These are phyloP conservation scores for Monilinia vaccinii-corymbosi DNA, from an alignment of 2,329 filamentous ascomycete species.

Conservation along the genomic window DNA sequence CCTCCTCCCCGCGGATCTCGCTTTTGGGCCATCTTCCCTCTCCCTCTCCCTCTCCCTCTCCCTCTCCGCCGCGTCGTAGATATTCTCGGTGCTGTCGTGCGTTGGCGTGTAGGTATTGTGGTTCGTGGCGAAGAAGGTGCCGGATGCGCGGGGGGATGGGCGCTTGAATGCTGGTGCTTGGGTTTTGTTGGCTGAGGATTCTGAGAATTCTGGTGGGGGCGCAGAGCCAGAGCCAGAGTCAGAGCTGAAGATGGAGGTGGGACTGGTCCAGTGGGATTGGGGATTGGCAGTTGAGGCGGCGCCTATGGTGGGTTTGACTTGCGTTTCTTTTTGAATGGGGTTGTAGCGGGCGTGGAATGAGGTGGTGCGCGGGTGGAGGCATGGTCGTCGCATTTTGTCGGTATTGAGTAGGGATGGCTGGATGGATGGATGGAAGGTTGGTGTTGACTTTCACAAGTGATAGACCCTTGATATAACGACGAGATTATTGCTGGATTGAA, in stretches of 20 bases:
- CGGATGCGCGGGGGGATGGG: background rate
- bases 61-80: background rate
- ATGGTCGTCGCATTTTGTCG: slow-evolving; percentile 1
- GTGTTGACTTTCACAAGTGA: too few relatives aligned
- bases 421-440: background rate
- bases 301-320: background rate
- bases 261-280: too few relatives aligned
- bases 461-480: background rate
- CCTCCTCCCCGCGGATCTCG: too few relatives aligned
- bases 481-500: background rate
- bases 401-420: background rate
- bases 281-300: too few relatives aligned
- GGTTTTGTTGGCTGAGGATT: background rate
- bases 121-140: background rate
- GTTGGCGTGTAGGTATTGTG: background rate
- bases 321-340: background rate
- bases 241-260: too few relatives aligned
- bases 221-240: too few relatives aligned
- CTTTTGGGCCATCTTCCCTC: too few relatives aligned
- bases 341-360: slow-evolving; percentile 1
- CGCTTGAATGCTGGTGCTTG: background rate
- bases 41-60: too few relatives aligned
- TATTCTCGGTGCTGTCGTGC: background rate
- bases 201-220: background rate
- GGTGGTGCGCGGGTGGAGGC: background rate